Evolutionary conservation across 306 rosid genomes (phyloP).

Genomic region (Adenanthera pavonina): DNA sequence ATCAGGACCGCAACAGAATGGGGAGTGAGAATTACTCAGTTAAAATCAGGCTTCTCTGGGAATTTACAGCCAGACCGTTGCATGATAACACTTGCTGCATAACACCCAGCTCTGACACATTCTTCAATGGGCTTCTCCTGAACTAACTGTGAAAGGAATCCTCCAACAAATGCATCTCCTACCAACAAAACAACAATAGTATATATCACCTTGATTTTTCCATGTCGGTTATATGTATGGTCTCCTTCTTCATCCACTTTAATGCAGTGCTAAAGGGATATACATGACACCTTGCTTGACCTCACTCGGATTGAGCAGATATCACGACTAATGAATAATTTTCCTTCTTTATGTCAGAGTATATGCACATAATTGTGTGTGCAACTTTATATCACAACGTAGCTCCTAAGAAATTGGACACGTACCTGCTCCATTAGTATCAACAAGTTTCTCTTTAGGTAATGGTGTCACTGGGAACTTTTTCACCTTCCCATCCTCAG

Average conservation of each 20-base stretch:
- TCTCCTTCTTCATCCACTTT: not conserved
- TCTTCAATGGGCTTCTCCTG: constrained; percentile 76
- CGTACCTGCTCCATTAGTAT: constrained; percentile 95
- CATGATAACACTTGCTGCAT: constrained; percentile 80
- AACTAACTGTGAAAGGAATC: constrained; percentile 86
- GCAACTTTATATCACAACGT: not conserved
- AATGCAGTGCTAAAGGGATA: not conserved
- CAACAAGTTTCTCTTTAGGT: constrained; percentile 90
- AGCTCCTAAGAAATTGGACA: not conserved
- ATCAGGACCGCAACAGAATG: constrained; percentile 25
- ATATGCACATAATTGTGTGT: constrained; percentile 6
- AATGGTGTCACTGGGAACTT: constrained; percentile 67
- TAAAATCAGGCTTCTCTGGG: constrained; percentile 89
- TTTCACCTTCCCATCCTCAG: constrained; percentile 85
- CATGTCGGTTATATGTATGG: not conserved
- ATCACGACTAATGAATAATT: not conserved
- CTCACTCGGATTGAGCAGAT: not conserved
- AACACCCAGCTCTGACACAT: constrained; percentile 81
- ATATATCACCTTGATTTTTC: constrained; percentile 8
- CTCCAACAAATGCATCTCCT: constrained; percentile 98
- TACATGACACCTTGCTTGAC: not conserved
- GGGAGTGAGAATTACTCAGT: constrained; percentile 31
- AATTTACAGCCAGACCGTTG: constrained; percentile 92
- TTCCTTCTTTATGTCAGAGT: not conserved
- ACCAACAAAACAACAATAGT: constrained; percentile 29